Evolutionary conservation across 139 green algal genomes (phyloP), one percentile per base, ranked within the genome.

Genomic region (Chlorella sp.): DNA sequence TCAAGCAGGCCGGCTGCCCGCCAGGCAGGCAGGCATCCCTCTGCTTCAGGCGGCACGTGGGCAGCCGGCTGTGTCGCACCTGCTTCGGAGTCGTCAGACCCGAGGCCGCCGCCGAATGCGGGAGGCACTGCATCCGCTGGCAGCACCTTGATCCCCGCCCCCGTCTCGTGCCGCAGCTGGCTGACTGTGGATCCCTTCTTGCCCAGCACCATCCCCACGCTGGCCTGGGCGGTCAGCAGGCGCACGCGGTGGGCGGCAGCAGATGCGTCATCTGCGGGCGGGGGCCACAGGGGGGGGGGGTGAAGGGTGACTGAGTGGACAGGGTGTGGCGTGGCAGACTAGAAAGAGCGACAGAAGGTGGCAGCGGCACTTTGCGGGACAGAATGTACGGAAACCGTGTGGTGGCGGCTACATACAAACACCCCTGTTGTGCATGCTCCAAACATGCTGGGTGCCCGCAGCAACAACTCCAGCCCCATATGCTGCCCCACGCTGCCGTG

Each of bases 111-210:
- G 68, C 84, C 84, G 68, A 61, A 88, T 28, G 84, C 66, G 0
- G 84, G 66, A 12, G 84, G 84, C 68, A 88, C 66, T 39, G 68
- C 14, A 18, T 88, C 84, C 11, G 68, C 30, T 9, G 87, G 39
- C 71, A 88, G 60, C 64, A 93, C 91, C 61, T 90, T 90, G 39
- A 93, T 90, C 34, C 37, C 39, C 14, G 91, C 91, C 19, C 91
- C 88, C 83, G 91, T 91, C 84, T 93, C 91, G 61, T 86, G 61
- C 61, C 91, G 75, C 73, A 93, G 76, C 76, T 91, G 88, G 30
- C 80, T 91, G 60, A 93, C 85, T 36, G 91, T 93, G 37, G 60
- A 53, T 14, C 91, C 91, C 0, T 89, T 89, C 88, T 90, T 90
- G 32, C 91, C 91, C 73, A 93, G 81, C 77, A 93, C 75, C 42